Percentiles rank a stretch among this genome's conserved stretches.
Evolutionary conservation across 2,329 filamentous ascomycete genomes (phyloP).

Genomic region (Xylaria sp.): DNA sequence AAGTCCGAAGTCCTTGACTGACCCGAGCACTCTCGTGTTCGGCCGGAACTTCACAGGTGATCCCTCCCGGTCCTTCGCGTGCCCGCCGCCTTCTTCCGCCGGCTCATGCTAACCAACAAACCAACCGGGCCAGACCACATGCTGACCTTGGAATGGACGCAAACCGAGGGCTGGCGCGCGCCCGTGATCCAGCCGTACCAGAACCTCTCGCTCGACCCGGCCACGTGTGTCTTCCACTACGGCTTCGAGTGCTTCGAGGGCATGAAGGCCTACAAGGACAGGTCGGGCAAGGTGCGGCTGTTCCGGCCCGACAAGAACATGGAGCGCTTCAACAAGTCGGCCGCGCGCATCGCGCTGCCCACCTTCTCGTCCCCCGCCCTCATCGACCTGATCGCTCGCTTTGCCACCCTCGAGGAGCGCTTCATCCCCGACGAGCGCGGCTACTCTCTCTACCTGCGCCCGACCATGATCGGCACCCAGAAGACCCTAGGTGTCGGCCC

Average conservation of each 20-base stretch:
- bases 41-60: constrained; percentile 89
- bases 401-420: constrained; percentile 82
- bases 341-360: constrained; percentile 90
- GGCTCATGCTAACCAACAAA: neutral
- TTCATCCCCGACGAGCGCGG: constrained; percentile 89
- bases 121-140: constrained; percentile 80
- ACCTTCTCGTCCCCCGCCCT: constrained; percentile 80
- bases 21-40: constrained; percentile 87
- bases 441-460: constrained; percentile 94
- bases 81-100: neutral
- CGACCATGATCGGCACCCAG: constrained; percentile 97
- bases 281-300: constrained; percentile 78
- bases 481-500: constrained; percentile 90
- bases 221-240: constrained; percentile 98
- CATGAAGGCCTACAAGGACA: constrained; percentile 99
- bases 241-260: constrained; percentile 98
- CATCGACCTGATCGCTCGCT: constrained; percentile 82
- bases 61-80: neutral
- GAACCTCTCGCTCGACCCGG: constrained; percentile 95
- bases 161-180: constrained; percentile 81
- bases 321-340: constrained; percentile 90
- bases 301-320: constrained; percentile 98
- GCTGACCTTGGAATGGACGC: constrained; percentile 93
- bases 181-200: constrained; percentile 93
- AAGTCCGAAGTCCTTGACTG: constrained; percentile 77